These are phyloP conservation scores for Mortierella sp. DNA, from an alignment of 371 early-diverging fungal genomes.

Conservation along the genomic window DNA sequence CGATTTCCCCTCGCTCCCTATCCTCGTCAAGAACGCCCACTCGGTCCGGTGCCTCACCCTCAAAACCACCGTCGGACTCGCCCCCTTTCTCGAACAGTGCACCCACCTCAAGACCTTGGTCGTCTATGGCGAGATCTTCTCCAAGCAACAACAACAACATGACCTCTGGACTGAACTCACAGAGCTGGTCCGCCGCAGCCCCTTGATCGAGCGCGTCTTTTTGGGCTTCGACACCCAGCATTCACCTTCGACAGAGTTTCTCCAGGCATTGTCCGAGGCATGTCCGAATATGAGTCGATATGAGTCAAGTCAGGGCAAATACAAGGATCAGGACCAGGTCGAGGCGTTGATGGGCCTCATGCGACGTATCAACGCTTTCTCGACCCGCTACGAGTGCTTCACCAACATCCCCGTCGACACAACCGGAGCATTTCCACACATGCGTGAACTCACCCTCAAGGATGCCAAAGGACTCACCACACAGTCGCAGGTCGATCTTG, in stretches of 20 bases:
- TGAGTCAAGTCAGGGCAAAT: constrained; percentile 43
- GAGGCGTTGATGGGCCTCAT: constrained; percentile 30
- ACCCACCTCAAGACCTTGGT: constrained; percentile 24
- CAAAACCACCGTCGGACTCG: constrained; percentile 25
- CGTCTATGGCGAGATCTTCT: constrained; percentile 19
- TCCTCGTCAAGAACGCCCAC: constrained; percentile 34
- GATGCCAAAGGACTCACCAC: constrained; percentile 27
- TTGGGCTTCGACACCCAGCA: constrained; percentile 25
- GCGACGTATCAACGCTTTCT: not conserved
- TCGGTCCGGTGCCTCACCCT: constrained; percentile 24
- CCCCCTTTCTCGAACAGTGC: constrained; percentile 27
- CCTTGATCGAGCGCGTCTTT: constrained; percentile 33
- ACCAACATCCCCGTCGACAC: not conserved
- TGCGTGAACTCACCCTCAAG: constrained; percentile 34
- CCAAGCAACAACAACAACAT: not conserved
- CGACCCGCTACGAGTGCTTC: constrained; percentile 30
- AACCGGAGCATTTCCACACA: constrained; percentile 22
- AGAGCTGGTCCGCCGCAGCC: constrained; percentile 25
- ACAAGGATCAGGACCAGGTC: constrained; percentile 27
- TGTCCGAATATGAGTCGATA: constrained; percentile 41
- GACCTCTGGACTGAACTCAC: constrained; percentile 32
- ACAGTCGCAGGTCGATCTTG: constrained; percentile 31
- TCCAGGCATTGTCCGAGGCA: constrained; percentile 19
- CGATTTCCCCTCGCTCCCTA: constrained; percentile 7
- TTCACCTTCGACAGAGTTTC: constrained; percentile 24